phyloP scores from a whole-genome alignment of 192 early-diverging fungal genomes.

The Phlyctochytrium bullatum region DNA sequence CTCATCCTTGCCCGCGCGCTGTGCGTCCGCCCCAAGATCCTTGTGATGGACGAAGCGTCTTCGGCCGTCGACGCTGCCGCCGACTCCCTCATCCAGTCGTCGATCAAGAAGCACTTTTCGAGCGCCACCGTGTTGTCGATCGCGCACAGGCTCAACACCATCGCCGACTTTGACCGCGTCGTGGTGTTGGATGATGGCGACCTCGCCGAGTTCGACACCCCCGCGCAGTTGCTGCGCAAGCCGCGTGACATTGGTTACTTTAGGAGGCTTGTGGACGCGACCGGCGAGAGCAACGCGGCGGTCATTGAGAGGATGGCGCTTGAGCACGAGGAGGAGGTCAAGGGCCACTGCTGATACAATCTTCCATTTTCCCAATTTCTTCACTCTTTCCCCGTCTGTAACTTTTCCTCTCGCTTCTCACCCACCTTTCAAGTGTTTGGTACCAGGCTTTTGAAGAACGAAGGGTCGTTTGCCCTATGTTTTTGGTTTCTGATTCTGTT shows the following conservation, averaged over 20 bases:
- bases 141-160: too few species aligned
- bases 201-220: slow-evolving; percentile 75
- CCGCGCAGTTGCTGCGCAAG: slow-evolving; percentile 41
- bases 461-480: too few species aligned
- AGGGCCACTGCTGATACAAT: too few species aligned
- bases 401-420: too few species aligned
- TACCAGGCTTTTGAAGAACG: too few species aligned
- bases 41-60: slow-evolving; percentile 49
- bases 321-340: too few species aligned
- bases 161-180: slow-evolving; percentile 80
- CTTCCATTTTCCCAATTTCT: too few species aligned
- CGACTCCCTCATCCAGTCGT: slow-evolving; percentile 64
- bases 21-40: slow-evolving; percentile 23
- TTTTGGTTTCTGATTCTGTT: too few species aligned
- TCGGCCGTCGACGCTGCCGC: slow-evolving; percentile 62
- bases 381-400: too few species aligned
- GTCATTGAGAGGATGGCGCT: slow-evolving; percentile 20
- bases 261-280: slow-evolving; percentile 60
- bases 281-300: slow-evolving; percentile 38
- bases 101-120: neutral
- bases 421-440: too few species aligned
- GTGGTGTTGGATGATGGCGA: slow-evolving; percentile 72
- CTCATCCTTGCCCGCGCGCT: neutral
- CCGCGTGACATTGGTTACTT: slow-evolving; percentile 44
- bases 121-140: too few species aligned